Base-by-base conservation (phyloP, 306 rosid genomes). In the Quillaja saponaria region DNA sequence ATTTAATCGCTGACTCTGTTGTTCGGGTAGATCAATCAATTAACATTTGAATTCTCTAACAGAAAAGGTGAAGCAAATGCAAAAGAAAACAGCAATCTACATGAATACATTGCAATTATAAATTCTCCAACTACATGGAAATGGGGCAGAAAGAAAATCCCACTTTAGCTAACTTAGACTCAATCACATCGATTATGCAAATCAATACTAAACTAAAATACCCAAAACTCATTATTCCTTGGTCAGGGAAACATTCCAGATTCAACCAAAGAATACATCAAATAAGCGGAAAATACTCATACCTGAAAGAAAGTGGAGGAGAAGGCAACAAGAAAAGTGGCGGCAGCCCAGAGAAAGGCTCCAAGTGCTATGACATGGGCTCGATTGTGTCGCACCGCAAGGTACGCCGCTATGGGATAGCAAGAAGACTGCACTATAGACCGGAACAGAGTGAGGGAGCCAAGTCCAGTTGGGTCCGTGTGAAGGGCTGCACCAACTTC, bases 401-500 rank as follows among this genome's bases (percentile, higher is more conserved):
- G 81, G 73, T 81, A 85, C 1, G 86, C 99, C 1, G 99, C 96
- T 0, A 89, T 1, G 11, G 99, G 99, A n/a, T 82, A 92, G 46
- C 94, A 92, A 16, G 69, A 61, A 5, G 94, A 57, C 75, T 88
- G 95, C 0, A 92, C 96, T 0, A 89, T 75, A 39, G 99, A 88
- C 60, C 96, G 71, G 65, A 92, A 76, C 1, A 92, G 86, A 52
- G 99, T 89, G 31, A 89, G 83, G 0, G 87, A 77, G 41, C 99
- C 96, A 1, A 89, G 87, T 9, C 96, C 90, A 0, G 96, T 88
- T 0, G 96, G 99, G 69, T 81, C 94, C 1, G 96, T 76, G 69
- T 92, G 96, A n/a, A 92, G 85, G 13, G 95, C 96, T 0, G 88
- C 89, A 4, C 96, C 94, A 0, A 92, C 90, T 73, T 92, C 98